Evolutionary conservation across 1,139 yeast genomes (phyloP), one percentile per base, ranked within the genome.

Genomic region (Meyerozyma athensensis): DNA sequence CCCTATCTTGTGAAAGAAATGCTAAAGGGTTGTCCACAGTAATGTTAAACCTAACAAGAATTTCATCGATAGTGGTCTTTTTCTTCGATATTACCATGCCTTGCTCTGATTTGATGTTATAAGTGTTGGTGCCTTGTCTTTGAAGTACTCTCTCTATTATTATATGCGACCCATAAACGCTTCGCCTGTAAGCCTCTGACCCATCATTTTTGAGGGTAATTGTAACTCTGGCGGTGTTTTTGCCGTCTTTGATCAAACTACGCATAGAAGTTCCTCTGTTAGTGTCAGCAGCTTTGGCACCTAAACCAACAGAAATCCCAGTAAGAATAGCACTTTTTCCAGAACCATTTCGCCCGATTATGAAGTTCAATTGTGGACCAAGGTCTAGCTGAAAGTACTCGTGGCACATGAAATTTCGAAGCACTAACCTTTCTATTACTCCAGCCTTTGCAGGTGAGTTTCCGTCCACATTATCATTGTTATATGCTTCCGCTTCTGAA

Each of bases 321-420:
- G 97, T 90, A 43, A 94, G 64, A 21, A 94, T 74, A 1, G 98
- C 96, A 58, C 94, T 81, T 54, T 94, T 94, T 22, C 99, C 99
- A 23, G 95, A 82, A 2, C 99, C 99, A 53, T 94, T 94, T 45
- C 86, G 76, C 9, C 99, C 99, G 26, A 89, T 86, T 40, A 94
- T 86, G 53, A 94, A 87, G 58, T 92, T 94, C 45, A 92, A 72
- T 41, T 83, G 78, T 0, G 95, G 95, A 0, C 96, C 96, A 31
- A 94, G 69, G 2, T 74, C 75, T 13, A 92, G 62, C 39, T 79
- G 81, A 51, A 94, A 84, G 38, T 85, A 78, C 35, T 79, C 82
- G 53, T 92, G 98, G 77, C 97, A 68, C 75, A 85, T 85, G 56
- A 86, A 86, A 58, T 85, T 85, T 44, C 72, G 70, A 17, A 86